phyloP scores from a whole-genome alignment of 2,329 filamentous ascomycete genomes.

The Exserohilum turcica region DNA sequence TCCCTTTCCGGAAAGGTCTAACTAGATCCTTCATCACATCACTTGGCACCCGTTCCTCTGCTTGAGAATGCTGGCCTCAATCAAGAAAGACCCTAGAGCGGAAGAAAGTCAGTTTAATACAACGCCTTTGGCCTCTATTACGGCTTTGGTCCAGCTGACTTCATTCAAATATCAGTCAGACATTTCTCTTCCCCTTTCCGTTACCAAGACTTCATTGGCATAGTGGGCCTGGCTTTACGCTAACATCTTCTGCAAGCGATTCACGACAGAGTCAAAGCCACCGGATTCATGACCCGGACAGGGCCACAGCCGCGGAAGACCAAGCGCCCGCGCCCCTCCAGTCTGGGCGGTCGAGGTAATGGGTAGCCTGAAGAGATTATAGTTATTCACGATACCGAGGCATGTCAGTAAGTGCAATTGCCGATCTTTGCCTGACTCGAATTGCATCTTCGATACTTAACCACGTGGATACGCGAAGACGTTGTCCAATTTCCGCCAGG shows the following conservation, averaged over 20 bases:
- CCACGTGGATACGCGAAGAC: not conserved
- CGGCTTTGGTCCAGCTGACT: too few relatives aligned
- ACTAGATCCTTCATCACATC: constrained; percentile 1
- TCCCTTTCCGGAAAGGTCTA: not conserved
- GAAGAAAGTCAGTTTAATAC: too few relatives aligned
- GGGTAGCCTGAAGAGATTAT: not conserved
- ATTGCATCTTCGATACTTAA: not conserved
- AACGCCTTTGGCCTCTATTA: too few relatives aligned
- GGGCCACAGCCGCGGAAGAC: not conserved
- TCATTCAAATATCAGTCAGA: too few relatives aligned
- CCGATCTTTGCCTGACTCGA: not conserved
- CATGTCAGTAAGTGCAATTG: not conserved
- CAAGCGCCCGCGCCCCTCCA: not conserved
- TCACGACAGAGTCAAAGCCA: constrained; percentile 2
- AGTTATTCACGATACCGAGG: not conserved
- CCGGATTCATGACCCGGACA: constrained; percentile 4
- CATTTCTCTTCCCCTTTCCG: not conserved
- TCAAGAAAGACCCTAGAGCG: too few relatives aligned
- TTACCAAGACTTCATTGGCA: not conserved
- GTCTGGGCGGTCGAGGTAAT: not conserved
- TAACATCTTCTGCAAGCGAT: not conserved
- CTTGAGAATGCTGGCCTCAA: too few relatives aligned
- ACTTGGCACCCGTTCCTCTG: not conserved
- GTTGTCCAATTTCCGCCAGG: not conserved
- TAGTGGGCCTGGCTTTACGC: constrained; percentile 4